Conservation (phyloP, 2,329 filamentous ascomycete genomes). For the Blastomyces silverae region DNA sequence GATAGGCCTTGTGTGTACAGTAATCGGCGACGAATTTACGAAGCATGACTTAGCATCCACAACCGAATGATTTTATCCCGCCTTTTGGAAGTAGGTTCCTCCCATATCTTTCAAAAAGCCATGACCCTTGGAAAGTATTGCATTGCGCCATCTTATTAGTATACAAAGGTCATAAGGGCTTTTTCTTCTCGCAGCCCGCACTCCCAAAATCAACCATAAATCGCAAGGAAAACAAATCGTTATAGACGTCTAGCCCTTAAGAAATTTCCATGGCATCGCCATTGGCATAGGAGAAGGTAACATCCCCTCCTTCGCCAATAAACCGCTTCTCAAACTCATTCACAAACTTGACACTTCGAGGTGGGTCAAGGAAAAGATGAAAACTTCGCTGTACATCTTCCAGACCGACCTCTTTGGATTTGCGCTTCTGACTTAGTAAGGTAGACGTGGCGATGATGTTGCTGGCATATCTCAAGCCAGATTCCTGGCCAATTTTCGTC, state of each 20-base stretch:
- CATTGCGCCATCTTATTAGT: slow-evolving; percentile 8
- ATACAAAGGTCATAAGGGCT: slow-evolving; percentile 8
- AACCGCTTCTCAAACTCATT: slow-evolving; percentile 83
- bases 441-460: slow-evolving; percentile 95
- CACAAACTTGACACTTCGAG: slow-evolving; percentile 84
- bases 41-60: background rate
- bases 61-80: background rate
- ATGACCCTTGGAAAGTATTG: background rate
- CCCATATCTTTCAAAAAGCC: background rate
- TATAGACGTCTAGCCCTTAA: slow-evolving; percentile 30
- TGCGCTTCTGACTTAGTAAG: slow-evolving; percentile 77
- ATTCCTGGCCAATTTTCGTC: slow-evolving; percentile 91
- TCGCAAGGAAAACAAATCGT: background rate
- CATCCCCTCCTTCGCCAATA: slow-evolving; percentile 77
- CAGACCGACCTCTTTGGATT: slow-evolving; percentile 72
- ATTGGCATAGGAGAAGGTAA: slow-evolving; percentile 56
- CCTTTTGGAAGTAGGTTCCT: background rate
- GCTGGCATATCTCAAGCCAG: slow-evolving; percentile 89
- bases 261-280: slow-evolving; percentile 66
- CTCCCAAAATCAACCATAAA: slow-evolving; percentile 9
- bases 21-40: slow-evolving; percentile 3
- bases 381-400: slow-evolving; percentile 92
- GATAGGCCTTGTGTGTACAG: background rate
- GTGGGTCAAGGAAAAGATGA: slow-evolving; percentile 85
- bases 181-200: slow-evolving; percentile 5